phyloP scores from a whole-genome alignment of 179 eudicot species.

The Spergularia azorica region DNA sequence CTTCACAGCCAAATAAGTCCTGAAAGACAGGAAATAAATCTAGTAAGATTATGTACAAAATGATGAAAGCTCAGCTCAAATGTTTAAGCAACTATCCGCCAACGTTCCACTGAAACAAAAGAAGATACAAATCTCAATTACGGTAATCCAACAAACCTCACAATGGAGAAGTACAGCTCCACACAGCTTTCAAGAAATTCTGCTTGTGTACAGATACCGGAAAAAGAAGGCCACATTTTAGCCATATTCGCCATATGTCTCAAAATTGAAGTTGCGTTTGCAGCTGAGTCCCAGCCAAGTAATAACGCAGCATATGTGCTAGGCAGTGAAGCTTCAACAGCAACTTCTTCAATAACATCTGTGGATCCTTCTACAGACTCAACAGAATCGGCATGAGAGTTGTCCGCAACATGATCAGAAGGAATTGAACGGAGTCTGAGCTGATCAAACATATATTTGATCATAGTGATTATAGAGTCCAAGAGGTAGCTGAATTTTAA shows the following conservation, averaged over 20 bases:
- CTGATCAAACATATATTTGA: conserved; percentile 72
- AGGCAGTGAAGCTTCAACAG: conserved; percentile 72
- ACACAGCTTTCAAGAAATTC: conserved; percentile 92
- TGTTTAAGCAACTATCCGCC: neutral
- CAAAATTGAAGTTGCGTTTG: conserved; percentile 83
- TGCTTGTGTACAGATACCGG: conserved; percentile 66
- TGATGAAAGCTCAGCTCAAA: neutral
- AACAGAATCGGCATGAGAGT: conserved; percentile 56
- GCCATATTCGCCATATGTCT: conserved; percentile 91
- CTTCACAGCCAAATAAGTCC: conserved; percentile 83
- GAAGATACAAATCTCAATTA: neutral
- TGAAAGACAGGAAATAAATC: conserved; percentile 24
- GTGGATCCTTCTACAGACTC: conserved; percentile 60
- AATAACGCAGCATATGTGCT: conserved; percentile 65
- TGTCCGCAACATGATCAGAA: conserved; percentile 60
- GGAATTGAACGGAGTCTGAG: conserved; percentile 55
- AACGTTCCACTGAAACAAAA: neutral
- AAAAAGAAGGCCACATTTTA: conserved; percentile 74
- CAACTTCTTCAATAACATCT: conserved; percentile 82
- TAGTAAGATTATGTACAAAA: neutral
- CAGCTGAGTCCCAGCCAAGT: conserved; percentile 88
- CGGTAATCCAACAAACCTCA: conserved; percentile 51
- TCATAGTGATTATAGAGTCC: conserved; percentile 78
- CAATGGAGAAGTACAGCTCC: conserved; percentile 83
- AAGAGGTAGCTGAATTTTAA: conserved; percentile 66